Conservation (phyloP, 164 flowering plant genomes). For the Aristolochia contorta region DNA sequence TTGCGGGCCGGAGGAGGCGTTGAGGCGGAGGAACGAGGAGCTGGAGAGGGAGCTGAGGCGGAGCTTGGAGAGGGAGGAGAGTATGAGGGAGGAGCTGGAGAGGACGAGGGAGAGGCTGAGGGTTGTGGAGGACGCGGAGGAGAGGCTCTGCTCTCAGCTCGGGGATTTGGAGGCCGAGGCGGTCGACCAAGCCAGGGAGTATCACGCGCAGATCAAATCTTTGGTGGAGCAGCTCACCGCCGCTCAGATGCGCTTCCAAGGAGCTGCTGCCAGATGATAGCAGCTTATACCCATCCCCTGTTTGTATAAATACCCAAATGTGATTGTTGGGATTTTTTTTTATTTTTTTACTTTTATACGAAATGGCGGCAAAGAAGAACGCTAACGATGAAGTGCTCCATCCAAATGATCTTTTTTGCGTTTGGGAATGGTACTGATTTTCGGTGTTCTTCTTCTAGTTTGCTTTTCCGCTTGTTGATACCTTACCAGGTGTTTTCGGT, state of each 20-base stretch:
- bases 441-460: too few species aligned
- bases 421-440: too few species aligned
- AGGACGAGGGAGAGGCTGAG: constrained; percentile 29
- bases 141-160: constrained; percentile 61
- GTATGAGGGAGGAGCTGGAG: constrained; percentile 38
- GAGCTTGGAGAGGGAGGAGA: constrained; percentile 48
- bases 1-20: constrained; percentile 8
- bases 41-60: constrained; percentile 43
- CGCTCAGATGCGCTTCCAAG: constrained; percentile 29
- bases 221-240: constrained; percentile 49
- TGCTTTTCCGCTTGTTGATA: too few species aligned
- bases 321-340: too few species aligned
- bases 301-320: too few species aligned
- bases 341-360: too few species aligned
- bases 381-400: too few species aligned
- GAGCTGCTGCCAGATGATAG: background rate
- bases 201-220: constrained; percentile 29
- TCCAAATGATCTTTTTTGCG: too few species aligned
- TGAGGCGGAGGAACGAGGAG: constrained; percentile 52
- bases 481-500: too few species aligned
- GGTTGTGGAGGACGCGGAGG: constrained; percentile 74
- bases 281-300: too few species aligned
- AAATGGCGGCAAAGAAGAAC: too few species aligned
- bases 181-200: constrained; percentile 47
- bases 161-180: constrained; percentile 83